Base-by-base conservation (phyloP, 352 stramenopile genomes). In the Phytopythium chamaehyphon region DNA sequence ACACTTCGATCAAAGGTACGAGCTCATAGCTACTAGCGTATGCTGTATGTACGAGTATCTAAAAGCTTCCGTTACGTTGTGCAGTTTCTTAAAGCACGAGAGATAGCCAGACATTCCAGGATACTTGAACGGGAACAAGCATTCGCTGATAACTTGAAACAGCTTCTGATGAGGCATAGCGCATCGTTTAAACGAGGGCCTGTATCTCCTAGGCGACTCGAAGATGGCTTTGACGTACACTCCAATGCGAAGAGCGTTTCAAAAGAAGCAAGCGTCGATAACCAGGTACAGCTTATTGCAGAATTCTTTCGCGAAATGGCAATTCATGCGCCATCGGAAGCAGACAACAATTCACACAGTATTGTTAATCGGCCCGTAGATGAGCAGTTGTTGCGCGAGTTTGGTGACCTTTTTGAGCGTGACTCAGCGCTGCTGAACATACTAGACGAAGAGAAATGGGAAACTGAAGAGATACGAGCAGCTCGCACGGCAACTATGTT, bases 271-370 rank as follows among this genome's bases (percentile, higher is more conserved):
- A n/a, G n/a, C 28, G 5, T 33, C 28, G 51, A 70, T 22, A 50
- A 54, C 14, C 58, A 60, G 9, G 61, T 59, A 8, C 59, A 64
- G 7, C 22, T 64, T 0, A 26, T 86, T 19, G 57, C 60, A 8
- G 64, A 59, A 5, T 86, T 86, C 31, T 84, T 84, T 50, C 61
- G 66, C 16, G 72, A 83, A 8, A 86, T 84, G 70, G 75, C 72
- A 11, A 38, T 68, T 12, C 64, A 74, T 78, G 18, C 64, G 57
- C 6, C 57, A 46, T 6, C 46, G 57, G 19, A 43, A 60, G 14
- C 67, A 79, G 33, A 42, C 68, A 2, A 4, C 8, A 16, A 19
- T 31, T 12, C 21, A 2, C 42, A 62, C 14, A 42, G 6, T 21
- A 55, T 7, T 37, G 18, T 33, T 5, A 10, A 33, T 33, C 5